phyloP scores from a whole-genome alignment of 352 stramenopile species.

The Phytophthora sojae region DNA sequence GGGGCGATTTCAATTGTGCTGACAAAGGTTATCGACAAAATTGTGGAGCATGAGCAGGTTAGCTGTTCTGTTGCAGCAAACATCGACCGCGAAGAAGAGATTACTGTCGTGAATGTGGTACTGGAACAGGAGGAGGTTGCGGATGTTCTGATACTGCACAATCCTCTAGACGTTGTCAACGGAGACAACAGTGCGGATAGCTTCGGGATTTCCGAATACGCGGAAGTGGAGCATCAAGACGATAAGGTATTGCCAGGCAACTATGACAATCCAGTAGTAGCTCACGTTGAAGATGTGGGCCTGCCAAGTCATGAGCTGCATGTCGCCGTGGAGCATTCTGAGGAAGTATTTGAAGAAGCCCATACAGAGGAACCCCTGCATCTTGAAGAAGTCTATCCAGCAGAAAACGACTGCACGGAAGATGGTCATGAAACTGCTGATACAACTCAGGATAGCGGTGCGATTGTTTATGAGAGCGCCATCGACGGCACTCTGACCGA shows the following conservation, averaged over 20 bases:
- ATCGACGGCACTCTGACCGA: not conserved
- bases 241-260: not conserved
- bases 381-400: not conserved
- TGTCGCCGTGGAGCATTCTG: not conserved
- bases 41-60: conserved; percentile 1
- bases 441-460: not conserved
- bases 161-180: not conserved
- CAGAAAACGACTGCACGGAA: not conserved
- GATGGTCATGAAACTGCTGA: not conserved
- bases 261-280: not conserved
- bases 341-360: not conserved
- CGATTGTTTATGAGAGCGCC: not conserved
- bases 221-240: not conserved
- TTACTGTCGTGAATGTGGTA: not conserved
- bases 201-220: not conserved
- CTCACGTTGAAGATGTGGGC: not conserved
- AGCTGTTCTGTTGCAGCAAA: not conserved
- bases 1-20: conserved; percentile 7
- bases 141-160: not conserved
- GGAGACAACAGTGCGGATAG: not conserved
- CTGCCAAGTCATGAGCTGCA: not conserved
- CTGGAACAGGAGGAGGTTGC: not conserved
- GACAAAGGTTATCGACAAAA: conserved; percentile 3
- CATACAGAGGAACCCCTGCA: not conserved
- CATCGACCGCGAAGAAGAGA: not conserved